These are phyloP conservation scores for Talaromyces thailandensis DNA, from an alignment of 495 filamentous ascomycete genomes.

Conservation along the genomic window DNA sequence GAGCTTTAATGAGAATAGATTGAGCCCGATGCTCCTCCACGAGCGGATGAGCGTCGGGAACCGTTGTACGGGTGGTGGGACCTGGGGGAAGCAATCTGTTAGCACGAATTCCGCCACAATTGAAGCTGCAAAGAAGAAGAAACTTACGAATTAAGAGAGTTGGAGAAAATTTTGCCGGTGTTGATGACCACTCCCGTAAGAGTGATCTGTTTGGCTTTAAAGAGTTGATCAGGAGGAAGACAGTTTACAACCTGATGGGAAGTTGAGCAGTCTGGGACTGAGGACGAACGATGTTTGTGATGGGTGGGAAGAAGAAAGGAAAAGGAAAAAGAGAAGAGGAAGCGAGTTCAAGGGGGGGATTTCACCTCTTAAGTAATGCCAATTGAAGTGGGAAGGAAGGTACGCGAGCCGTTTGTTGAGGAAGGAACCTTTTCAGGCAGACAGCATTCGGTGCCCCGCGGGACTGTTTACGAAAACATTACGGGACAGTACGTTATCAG, in stretches of 20 bases:
- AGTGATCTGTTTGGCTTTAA: conserved; percentile 27
- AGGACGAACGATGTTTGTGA: conserved; percentile 1
- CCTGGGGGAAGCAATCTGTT: conserved; percentile 34
- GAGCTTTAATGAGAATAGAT: conserved; percentile 49
- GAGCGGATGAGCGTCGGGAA: conserved; percentile 76
- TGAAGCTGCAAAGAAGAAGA: neutral
- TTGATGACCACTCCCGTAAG: conserved; percentile 34
- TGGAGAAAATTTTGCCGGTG: conserved; percentile 43
- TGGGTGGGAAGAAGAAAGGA: conserved; percentile 7
- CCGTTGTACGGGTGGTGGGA: conserved; percentile 96
- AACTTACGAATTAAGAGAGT: conserved; percentile 41
- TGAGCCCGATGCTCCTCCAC: conserved; percentile 79
- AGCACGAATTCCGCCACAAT: conserved; percentile 7
- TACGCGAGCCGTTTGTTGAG: neutral
- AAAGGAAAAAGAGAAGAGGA: conserved; percentile 10
- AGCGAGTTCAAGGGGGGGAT: neutral
- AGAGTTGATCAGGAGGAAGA: conserved; percentile 7
- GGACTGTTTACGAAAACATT: neutral
- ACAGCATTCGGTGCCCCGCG: neutral
- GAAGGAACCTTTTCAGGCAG: neutral
- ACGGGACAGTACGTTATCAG: neutral
- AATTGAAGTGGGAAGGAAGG: neutral
- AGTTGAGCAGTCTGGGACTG: neutral
- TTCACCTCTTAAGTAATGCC: neutral
- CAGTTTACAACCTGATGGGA: neutral